Conservation (phyloP, 1,139 yeast species). For the Sugiyamaella paludigena region DNA sequence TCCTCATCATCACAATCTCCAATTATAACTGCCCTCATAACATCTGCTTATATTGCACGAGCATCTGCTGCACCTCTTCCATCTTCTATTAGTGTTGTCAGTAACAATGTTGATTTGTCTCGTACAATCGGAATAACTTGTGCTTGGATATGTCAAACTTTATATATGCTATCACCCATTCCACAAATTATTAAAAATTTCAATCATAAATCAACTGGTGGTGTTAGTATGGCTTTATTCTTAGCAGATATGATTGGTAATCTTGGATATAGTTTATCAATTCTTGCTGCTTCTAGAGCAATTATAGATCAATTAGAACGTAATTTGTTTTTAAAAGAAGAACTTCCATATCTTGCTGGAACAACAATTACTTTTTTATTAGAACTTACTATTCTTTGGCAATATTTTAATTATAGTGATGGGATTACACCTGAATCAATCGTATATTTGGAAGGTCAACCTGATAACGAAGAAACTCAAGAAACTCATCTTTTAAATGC, state of each 20-base stretch:
- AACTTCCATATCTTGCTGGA: conserved; percentile 78
- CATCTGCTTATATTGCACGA: conserved; percentile 11
- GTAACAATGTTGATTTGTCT: conserved; percentile 11
- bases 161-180: conserved; percentile 70
- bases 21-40: conserved; percentile 1
- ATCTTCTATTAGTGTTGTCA: neutral
- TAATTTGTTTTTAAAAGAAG: conserved; percentile 55
- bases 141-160: conserved; percentile 77
- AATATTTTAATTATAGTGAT: conserved; percentile 41
- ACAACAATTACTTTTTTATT: conserved; percentile 76
- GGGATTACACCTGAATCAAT: neutral
- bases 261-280: conserved; percentile 67
- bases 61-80: conserved; percentile 15
- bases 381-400: conserved; percentile 71
- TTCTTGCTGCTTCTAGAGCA: conserved; percentile 45
- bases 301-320: conserved; percentile 60
- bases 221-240: conserved; percentile 73
- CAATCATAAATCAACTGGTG: conserved; percentile 73
- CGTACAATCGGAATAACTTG: conserved; percentile 51
- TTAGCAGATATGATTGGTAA: conserved; percentile 75
- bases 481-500: neutral
- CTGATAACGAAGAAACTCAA: neutral
- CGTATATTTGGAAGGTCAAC: conserved; percentile 1
- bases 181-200: conserved; percentile 80
- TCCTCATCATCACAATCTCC: conserved; percentile 2